These are phyloP conservation scores for Ustilago tritici DNA, from an alignment of 1,284 basidiomycete species.

Conservation along the genomic window DNA sequence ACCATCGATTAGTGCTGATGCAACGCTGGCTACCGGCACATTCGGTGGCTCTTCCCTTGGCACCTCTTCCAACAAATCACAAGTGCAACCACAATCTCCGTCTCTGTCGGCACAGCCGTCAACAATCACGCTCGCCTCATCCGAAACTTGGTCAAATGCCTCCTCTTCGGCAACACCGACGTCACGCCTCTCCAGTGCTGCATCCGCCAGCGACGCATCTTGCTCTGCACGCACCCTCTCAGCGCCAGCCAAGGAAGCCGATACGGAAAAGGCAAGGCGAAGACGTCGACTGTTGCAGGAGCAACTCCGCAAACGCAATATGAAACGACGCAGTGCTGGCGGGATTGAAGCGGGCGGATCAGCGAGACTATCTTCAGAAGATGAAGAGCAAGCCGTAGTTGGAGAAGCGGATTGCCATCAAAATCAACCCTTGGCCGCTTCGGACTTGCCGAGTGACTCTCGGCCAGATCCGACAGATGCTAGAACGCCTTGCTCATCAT, in stretches of 20 bases:
- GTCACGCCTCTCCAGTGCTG: slow-evolving; percentile 5
- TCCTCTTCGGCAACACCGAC: slow-evolving; percentile 12
- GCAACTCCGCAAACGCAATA: slow-evolving; percentile 41
- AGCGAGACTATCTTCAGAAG: slow-evolving; percentile 9
- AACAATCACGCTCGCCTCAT: not conserved
- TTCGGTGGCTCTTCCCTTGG: slow-evolving; percentile 1
- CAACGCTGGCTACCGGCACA: not conserved
- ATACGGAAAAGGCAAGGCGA: slow-evolving; percentile 24
- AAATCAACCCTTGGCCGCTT: not conserved
- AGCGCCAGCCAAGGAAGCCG: slow-evolving; percentile 11
- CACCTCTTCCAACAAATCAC: not conserved
- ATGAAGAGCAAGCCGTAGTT: slow-evolving; percentile 2
- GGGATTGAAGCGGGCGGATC: slow-evolving; percentile 13
- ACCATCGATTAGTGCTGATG: not conserved
- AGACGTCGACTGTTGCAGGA: slow-evolving; percentile 40
- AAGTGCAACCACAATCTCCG: slow-evolving; percentile 5
- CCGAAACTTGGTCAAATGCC: not conserved
- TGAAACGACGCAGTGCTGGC: slow-evolving; percentile 31
- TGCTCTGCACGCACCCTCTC: not conserved
- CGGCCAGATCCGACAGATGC: not conserved
- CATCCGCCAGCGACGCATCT: slow-evolving; percentile 1
- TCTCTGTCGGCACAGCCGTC: slow-evolving; percentile 7
- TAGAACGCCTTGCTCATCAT: slow-evolving; percentile 1
- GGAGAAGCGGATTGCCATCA: not conserved
- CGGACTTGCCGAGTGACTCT: not conserved